Conservation (phyloP, 2,329 filamentous ascomycete genomes). For the Akanthomyces uredinophilus region DNA sequence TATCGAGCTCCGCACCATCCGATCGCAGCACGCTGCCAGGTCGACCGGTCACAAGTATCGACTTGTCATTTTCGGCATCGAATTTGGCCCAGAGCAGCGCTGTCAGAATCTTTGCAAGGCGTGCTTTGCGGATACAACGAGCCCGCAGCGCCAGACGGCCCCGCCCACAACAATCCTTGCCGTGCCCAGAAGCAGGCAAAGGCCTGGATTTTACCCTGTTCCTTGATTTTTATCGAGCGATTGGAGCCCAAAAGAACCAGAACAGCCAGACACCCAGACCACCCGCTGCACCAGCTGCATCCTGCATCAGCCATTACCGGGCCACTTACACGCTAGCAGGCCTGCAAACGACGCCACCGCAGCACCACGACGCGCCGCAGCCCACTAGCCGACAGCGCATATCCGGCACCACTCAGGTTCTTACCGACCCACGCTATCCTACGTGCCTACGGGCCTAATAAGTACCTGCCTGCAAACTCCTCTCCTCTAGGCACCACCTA, state of each 20-base stretch:
- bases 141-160: conserved; percentile 3
- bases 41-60: neutral
- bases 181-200: too few relatives aligned
- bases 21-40: neutral
- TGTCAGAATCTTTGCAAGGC: neutral
- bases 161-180: neutral
- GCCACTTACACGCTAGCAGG: neutral
- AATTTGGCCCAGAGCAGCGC: neutral
- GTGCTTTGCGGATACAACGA: conserved; percentile 7
- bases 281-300: neutral
- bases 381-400: neutral
- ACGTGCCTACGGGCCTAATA: neutral
- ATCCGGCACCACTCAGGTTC: neutral
- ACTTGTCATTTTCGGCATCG: conserved; percentile 8
- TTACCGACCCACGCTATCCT: too few relatives aligned
- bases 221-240: neutral
- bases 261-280: neutral
- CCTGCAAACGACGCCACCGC: conserved; percentile 11
- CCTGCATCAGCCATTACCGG: conserved; percentile 3
- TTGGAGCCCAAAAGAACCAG: neutral
- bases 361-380: neutral
- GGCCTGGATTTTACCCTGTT: neutral
- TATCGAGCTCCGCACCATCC: conserved; percentile 5
- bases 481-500: neutral
- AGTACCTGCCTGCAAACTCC: neutral